Evolutionary conservation across 495 filamentous ascomycete genomes (phyloP), one percentile per base, ranked within the genome.

Genomic region (Penicillium maclennaniae): DNA sequence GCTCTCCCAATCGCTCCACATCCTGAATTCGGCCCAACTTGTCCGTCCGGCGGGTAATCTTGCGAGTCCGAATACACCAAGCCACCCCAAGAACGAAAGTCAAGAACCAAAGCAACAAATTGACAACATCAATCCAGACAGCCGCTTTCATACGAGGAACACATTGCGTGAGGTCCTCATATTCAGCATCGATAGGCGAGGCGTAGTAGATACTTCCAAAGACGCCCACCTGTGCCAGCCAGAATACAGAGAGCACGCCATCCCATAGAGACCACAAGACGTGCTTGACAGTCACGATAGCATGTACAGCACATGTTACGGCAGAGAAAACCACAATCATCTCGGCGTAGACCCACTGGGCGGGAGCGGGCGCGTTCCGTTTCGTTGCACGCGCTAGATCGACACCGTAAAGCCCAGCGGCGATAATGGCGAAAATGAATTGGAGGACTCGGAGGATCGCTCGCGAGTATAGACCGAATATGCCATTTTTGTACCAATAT

Each of bases 281-380:
- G 38, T 78, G 75, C 46, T 81, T 76, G 48, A 87, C 55, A 48
- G 74, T 76, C 1, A 84, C 82, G 21, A 86, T 59, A 44, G 74
- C 66, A 68, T 82, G 87, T 47, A 88, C 63, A 25, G 87, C 26
- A 21, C 73, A 66, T 0, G 83, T 84, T 39, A 88, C 41, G 19
- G 82, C 82, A 20, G 76, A 77, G 23, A 88, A 67, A 1, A 65
- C 74, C 28, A 73, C 85, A 25, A 85, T 78, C 0, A 86, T 76
- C 47, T 79, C 79, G 7, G 87, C 87, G 65, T 84, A 92, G 42
- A 83, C 69, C 87, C 87, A 91, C 78, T 84, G 83, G 4, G 77
- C 70, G 57, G 86, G 78, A 2, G 69, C 65, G 58, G 79, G 73
- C 20, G 66, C 66, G 54, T 71, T 62, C 16, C 68, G 64, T 47